Conservation (phyloP, 208 protist genomes). For the Acanthamoeba sp. region DNA sequence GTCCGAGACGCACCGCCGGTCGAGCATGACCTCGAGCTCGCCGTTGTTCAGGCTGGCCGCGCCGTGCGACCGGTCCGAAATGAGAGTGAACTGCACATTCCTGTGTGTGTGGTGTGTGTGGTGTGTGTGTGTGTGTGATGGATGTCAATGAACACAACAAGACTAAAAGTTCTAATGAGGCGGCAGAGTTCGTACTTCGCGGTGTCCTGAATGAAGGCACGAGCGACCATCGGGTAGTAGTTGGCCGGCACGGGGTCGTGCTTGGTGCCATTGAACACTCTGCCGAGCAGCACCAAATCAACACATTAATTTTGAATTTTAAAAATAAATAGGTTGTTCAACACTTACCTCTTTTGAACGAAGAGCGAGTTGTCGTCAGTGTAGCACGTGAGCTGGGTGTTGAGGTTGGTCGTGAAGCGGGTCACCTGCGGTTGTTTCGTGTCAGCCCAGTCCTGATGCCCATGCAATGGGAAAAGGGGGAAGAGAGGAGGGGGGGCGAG, state of each 20-base stretch:
- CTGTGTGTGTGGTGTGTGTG: not conserved
- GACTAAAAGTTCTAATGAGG: no score
- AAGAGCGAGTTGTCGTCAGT: slow-evolving; percentile 25
- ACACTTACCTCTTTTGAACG: slow-evolving; percentile 36
- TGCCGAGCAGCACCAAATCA: no score
- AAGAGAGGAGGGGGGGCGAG: no score
- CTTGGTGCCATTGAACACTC: slow-evolving; percentile 39
- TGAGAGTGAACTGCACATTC: not conserved
- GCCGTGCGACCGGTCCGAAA: not conserved
- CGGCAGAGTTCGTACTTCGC: not conserved
- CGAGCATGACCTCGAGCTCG: slow-evolving; percentile 57
- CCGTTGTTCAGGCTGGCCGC: not conserved
- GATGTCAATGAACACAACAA: not conserved
- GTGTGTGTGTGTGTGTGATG: no score
- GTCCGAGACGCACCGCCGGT: slow-evolving; percentile 14
- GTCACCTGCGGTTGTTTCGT: not conserved
- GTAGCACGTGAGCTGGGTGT: not conserved
- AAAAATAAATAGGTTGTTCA: slow-evolving; percentile 4
- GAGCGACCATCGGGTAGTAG: slow-evolving; percentile 50
- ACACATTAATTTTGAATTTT: no score
- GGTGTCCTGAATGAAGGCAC: not conserved
- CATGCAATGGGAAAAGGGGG: no score
- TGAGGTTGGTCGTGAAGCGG: slow-evolving; percentile 36
- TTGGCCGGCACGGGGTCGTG: slow-evolving; percentile 12
- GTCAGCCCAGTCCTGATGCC: no score